Evolutionary conservation across 257 asterid species (phyloP).

Genomic region (Nicotiana paniculata): DNA sequence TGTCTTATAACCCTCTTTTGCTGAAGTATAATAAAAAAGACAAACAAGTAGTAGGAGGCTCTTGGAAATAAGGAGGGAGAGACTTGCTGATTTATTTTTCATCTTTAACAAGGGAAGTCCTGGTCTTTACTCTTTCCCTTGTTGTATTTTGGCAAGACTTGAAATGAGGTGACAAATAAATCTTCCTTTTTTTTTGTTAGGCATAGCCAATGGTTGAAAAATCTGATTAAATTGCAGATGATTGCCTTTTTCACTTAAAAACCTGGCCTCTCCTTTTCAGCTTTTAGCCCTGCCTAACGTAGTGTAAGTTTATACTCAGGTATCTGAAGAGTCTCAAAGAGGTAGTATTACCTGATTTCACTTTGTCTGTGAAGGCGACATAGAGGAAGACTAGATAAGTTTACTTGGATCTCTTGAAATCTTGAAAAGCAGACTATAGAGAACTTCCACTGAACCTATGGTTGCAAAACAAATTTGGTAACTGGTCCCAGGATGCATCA

Average conservation of each 20-base stretch:
- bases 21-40: background rate
- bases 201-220: background rate
- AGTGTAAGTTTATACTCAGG: background rate
- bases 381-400: background rate
- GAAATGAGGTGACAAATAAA: background rate
- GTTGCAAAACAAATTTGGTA: background rate
- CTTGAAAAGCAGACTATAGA: background rate
- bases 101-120: background rate
- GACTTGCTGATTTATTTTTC: background rate
- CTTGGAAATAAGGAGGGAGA: background rate
- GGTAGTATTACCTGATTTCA: background rate
- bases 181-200: background rate
- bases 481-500: background rate
- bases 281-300: slow-evolving; percentile 1
- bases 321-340: background rate
- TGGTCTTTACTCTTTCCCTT: background rate
- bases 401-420: background rate
- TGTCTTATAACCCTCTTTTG: background rate
- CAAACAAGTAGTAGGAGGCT: background rate
- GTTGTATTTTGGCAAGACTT: background rate
- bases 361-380: background rate
- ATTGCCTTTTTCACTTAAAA: background rate
- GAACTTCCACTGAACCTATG: background rate
- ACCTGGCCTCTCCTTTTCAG: background rate
- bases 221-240: background rate